phyloP scores from a whole-genome alignment of 805 yeast species.

The Saccharomyces cerevisiae region DNA sequence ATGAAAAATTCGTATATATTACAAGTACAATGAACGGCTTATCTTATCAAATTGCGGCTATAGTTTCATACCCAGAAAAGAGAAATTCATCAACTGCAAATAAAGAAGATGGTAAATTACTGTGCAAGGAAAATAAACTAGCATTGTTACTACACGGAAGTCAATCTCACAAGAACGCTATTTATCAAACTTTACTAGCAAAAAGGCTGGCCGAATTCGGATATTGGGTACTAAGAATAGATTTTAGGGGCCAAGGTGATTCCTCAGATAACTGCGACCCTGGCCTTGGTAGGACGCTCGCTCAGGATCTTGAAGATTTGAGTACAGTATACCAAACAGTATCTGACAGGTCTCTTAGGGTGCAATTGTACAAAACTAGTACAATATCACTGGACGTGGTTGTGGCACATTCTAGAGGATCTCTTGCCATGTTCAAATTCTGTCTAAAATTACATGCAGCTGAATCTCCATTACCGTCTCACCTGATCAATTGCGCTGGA shows the following conservation, averaged over 20 bases:
- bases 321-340: conserved; percentile 36
- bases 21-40: conserved; percentile 1
- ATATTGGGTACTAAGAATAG: conserved; percentile 62
- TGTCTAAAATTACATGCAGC: not conserved
- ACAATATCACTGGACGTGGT: conserved; percentile 45
- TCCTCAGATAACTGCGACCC: conserved; percentile 40
- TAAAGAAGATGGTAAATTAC: conserved; percentile 5
- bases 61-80: conserved; percentile 5
- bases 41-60: conserved; percentile 1
- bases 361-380: conserved; percentile 15
- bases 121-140: conserved; percentile 30
- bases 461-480: conserved; percentile 40
- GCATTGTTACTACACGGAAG: conserved; percentile 75
- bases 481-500: conserved; percentile 62
- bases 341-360: conserved; percentile 19
- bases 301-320: conserved; percentile 63
- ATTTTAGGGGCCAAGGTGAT: conserved; percentile 79
- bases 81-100: conserved; percentile 7
- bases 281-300: conserved; percentile 45
- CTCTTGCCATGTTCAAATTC: conserved; percentile 68
- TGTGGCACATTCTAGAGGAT: conserved; percentile 76
- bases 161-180: conserved; percentile 75
- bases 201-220: conserved; percentile 55
- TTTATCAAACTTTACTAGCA: conserved; percentile 61
- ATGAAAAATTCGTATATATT: conserved; percentile 16